Percentiles rank a stretch among this genome's conserved stretches.
Evolutionary conservation across 2,329 filamentous ascomycete species (phyloP).

Genomic region (Diaporthe citri): DNA sequence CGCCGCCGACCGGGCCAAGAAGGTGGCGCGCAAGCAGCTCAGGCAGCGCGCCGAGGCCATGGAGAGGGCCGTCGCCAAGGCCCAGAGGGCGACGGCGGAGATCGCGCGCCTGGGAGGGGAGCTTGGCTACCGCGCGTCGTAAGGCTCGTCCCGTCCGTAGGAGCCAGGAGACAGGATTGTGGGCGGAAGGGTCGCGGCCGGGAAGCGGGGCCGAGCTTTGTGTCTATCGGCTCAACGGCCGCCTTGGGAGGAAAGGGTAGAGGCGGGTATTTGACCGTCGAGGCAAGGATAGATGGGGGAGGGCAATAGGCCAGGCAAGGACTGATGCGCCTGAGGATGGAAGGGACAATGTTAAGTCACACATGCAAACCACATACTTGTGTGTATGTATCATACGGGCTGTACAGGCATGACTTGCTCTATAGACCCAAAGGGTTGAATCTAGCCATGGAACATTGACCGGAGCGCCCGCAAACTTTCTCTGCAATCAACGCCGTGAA

Average conservation of each 20-base stretch:
- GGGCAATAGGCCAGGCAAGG: neutral
- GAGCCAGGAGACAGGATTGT: neutral
- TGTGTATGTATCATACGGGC: neutral
- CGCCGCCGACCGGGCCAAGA: constrained; percentile 67
- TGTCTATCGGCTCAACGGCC: neutral
- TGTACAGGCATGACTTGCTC: neutral
- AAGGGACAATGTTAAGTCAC: constrained; percentile 15
- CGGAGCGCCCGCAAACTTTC: neutral
- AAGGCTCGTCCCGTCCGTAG: neutral
- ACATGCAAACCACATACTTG: neutral
- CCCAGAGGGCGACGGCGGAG: constrained; percentile 43
- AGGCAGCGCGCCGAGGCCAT: constrained; percentile 44
- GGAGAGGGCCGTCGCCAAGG: constrained; percentile 39
- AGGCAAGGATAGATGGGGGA: neutral
- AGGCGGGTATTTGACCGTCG: neutral
- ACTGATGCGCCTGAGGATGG: neutral
- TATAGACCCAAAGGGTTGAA: neutral
- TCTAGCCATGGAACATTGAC: too few relatives aligned
- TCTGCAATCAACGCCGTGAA: neutral
- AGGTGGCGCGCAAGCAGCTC: constrained; percentile 65
- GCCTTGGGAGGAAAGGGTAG: too few relatives aligned
- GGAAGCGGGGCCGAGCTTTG: neutral
- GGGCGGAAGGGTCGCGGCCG: neutral
- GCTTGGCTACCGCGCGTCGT: neutral
- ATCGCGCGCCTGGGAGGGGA: constrained; percentile 13